These are phyloP conservation scores for Paxillus involutus DNA, from an alignment of 768 basidiomycete genomes.

Conservation along the genomic window DNA sequence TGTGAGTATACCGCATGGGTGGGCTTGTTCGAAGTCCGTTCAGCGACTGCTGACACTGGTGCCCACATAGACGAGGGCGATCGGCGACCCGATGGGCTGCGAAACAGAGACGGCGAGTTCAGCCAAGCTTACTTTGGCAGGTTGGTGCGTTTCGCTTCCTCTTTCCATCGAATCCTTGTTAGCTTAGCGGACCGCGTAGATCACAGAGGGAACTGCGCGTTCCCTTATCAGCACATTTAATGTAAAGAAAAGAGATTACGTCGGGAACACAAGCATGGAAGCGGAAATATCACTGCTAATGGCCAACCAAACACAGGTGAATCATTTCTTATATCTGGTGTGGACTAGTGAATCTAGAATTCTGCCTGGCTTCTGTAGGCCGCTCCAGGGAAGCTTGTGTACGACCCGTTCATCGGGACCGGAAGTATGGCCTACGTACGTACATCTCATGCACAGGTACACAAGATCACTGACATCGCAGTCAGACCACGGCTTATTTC, in stretches of 20 bases:
- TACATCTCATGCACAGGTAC: slow-evolving; percentile 1
- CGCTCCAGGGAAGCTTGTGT: slow-evolving; percentile 84
- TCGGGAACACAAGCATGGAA: slow-evolving; percentile 98
- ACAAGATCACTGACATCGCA: background rate
- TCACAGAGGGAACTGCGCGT: slow-evolving; percentile 67
- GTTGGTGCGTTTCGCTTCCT: slow-evolving; percentile 61
- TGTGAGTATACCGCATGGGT: slow-evolving; percentile 48
- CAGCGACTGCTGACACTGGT: background rate
- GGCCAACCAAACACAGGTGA: slow-evolving; percentile 91
- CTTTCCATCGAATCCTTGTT: background rate
- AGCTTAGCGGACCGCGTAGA: slow-evolving; percentile 29
- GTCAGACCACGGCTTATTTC: slow-evolving; percentile 81
- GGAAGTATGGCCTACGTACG: slow-evolving; percentile 86
- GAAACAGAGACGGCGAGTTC: slow-evolving; percentile 68
- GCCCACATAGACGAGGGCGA: slow-evolving; percentile 46
- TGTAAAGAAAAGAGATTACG: slow-evolving; percentile 88
- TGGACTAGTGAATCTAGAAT: background rate
- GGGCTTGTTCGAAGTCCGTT: background rate
- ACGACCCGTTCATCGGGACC: slow-evolving; percentile 95
- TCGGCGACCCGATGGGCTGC: slow-evolving; percentile 45
- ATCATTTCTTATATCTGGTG: slow-evolving; percentile 10
- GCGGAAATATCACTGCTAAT: slow-evolving; percentile 93
- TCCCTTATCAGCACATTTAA: slow-evolving; percentile 68
- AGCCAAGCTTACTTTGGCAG: slow-evolving; percentile 79
- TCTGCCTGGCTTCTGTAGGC: slow-evolving; percentile 48